phyloP scores from a whole-genome alignment of 257 asterid species.

The Dorcoceras hygrometricum region DNA sequence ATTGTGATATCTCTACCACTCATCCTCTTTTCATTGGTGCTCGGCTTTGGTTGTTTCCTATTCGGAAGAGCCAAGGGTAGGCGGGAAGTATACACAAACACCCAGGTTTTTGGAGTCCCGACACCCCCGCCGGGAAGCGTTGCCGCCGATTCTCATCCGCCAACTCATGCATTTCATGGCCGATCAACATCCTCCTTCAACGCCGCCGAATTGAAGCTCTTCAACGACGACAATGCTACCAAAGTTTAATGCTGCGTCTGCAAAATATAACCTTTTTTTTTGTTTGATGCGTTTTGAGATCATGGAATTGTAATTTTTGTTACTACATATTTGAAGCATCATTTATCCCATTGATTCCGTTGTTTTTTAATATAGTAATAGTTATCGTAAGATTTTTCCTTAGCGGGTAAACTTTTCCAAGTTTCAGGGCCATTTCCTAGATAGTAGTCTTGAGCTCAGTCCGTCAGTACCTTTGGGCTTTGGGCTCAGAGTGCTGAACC shows the following conservation, averaged over 20 bases:
- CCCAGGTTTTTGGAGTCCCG: constrained; percentile 75
- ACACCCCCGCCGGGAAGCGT: constrained; percentile 61
- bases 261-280: neutral
- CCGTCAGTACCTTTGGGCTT: too few species aligned
- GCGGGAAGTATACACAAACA: constrained; percentile 54
- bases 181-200: constrained; percentile 1
- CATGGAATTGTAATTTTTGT: too few species aligned
- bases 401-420: too few species aligned
- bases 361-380: too few species aligned
- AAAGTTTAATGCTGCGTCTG: constrained; percentile 33
- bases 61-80: constrained; percentile 82
- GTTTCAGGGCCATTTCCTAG: too few species aligned
- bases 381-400: too few species aligned
- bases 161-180: constrained; percentile 36
- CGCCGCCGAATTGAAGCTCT: neutral
- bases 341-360: too few species aligned
- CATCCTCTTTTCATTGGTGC: constrained; percentile 57
- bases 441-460: too few species aligned
- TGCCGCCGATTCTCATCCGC: constrained; percentile 20
- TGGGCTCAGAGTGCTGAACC: too few species aligned
- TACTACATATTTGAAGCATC: too few species aligned
- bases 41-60: constrained; percentile 82
- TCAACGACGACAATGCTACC: constrained; percentile 22
- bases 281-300: neutral
- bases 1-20: constrained; percentile 77